Base-by-base conservation (phyloP, 768 basidiomycete species). In the Scleroderma citrinum region DNA sequence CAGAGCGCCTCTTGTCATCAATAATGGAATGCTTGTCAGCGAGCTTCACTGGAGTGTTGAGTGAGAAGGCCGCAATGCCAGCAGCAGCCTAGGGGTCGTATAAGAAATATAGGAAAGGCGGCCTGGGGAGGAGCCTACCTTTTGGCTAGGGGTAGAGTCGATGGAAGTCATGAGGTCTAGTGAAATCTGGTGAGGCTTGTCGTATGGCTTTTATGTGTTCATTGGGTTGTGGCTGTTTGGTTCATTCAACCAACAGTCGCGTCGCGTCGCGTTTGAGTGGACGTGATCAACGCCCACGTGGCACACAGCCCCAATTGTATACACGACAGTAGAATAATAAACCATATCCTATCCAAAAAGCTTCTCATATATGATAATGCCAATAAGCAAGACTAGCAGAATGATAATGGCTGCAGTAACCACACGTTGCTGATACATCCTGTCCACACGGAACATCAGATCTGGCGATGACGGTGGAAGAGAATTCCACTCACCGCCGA, bases 361-460 rank as follows among this genome's bases (percentile, higher is more conserved):
- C 64, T 94, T 94, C 62, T 81, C 81, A 81, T 86, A 92, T 7
- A 89, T 64, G 47, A 95, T 85, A 56, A 93, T 73, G 21, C 71
- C 71, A 54, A 97, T 94, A 43, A 98, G 80, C 3, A 93, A 62
- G 44, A 95, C 71, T 31, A 98, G 84, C 24, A 98, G 81, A 49
- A 74, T 70, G 49, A 99, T 85, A 58, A 98, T 98, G 35, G 79
- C 85, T 34, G 70, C 87, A 5, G 93, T 97, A 42, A 96, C 77
- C 42, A 89, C 77, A 46, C 90, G 85, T 60, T 99, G 95, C 67
- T 96, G 92, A 65, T 97, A 93, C 92, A 98, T 96, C 72, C 96
- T 99, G 16, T 43, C 31, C 64, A 60, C 70, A 39, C 53, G 53
- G 52, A 20, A 57, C 39, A 31, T 29, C 13, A 20, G 26, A 16